phyloP scores from a whole-genome alignment of 2,329 filamentous ascomycete species.

The Aspergillus sp. region DNA sequence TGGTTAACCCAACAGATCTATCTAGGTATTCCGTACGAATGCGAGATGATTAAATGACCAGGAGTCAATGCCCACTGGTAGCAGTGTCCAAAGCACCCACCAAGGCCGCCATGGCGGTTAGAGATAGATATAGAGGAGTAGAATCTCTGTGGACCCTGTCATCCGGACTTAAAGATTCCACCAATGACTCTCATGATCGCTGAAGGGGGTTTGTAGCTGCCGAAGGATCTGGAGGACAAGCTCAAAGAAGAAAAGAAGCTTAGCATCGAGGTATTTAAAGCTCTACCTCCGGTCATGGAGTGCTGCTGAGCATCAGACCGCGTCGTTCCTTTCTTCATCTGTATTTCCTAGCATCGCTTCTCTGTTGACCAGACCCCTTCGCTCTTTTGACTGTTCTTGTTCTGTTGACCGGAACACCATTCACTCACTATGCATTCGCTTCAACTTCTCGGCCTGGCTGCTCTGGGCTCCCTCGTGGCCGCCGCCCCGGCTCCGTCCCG shows the following conservation, averaged over 20 bases:
- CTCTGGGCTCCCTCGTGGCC: conserved; percentile 18
- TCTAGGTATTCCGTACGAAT: too few relatives aligned
- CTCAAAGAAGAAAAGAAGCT: conserved; percentile 3
- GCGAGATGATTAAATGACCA: neutral
- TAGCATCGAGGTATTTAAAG: conserved; percentile 2
- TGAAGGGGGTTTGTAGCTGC: neutral
- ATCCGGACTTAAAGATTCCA: neutral
- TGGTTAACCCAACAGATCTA: too few relatives aligned
- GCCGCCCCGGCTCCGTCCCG: conserved; percentile 24
- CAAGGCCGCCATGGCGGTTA: neutral
- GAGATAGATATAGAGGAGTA: neutral
- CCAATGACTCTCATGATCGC: neutral
- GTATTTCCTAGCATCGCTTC: conserved; percentile 7
- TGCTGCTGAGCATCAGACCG: neutral
- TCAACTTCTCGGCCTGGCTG: conserved; percentile 17
- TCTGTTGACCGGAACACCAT: conserved; percentile 15
- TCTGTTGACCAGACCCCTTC: conserved; percentile 23
- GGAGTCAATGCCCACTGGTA: neutral
- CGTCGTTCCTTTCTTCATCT: conserved; percentile 10
- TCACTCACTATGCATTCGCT: conserved; percentile 21
- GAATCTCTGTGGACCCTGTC: neutral
- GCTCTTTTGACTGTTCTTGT: conserved; percentile 5
- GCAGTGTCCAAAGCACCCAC: too few relatives aligned
- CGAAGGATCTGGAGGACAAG: neutral
- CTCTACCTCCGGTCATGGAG: neutral